Base-by-base conservation (phyloP, 805 yeast genomes). In the Sporopachydermia lactativora region DNA sequence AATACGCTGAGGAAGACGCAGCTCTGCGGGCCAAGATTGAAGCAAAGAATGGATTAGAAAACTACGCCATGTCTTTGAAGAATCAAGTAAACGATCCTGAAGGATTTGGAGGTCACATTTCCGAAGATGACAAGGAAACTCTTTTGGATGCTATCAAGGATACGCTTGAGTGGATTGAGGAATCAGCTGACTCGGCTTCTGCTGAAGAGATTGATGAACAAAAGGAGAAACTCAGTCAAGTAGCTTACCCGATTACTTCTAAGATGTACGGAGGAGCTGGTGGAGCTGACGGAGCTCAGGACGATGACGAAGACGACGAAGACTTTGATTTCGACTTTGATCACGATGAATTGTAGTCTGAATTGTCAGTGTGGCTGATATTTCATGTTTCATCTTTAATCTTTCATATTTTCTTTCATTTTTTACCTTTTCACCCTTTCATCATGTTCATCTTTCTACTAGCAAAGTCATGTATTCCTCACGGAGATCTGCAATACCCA, bases 151-250 rank as follows among this genome's bases (percentile, higher is more conserved):
- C 96, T 42, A 66, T 85, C 52, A 75, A 77, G 59, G 98, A 92
- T 61, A 75, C 84, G 38, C 64, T 81, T 49, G 94, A 80, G 60
- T 84, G 89, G 80, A 66, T 92, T 53, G 95, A 85, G 53, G 95
- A 81, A 55, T 76, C 82, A 64, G 76, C 70, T 54, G 94, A 84
- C 43, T 67, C 82, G 47, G 96, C 96, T 37, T 73, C 94, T 40
- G 73, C 81, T 54, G 96, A 88, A 64, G 98, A 92, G 56, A 81
- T 82, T 52, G 94, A 84, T 43, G 96, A 86, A 62, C 94, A 86
- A 66, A 83, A 75, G 65, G 88, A 81, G 53, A 66, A 81, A 57
- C 73, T 89, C 61, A 73, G 80, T 47, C 73, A 81, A 52, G 66
- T 81, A 54, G 95, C 95, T 38, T 78, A 79, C 62, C 96, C 97